Evolutionary conservation across 208 protist species (phyloP), one percentile per base, ranked within the genome.

Genomic region (Leishmania aethiopica): DNA sequence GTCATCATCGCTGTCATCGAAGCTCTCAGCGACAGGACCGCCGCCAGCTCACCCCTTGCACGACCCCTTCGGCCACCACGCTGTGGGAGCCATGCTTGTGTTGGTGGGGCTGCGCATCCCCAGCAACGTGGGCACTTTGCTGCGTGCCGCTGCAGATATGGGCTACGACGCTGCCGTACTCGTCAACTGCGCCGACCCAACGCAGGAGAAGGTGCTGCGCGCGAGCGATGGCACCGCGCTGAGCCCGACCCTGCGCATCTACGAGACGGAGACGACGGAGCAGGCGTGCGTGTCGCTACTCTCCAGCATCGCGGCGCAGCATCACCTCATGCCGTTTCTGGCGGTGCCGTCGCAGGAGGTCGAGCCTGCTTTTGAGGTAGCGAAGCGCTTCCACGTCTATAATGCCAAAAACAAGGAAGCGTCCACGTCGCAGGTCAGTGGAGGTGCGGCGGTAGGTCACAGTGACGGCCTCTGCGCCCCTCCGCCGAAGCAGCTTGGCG

Each of bases 191-290:
- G 88, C 89, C 1, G 94, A 97, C 82, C 69, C 89, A 15, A 89
- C 92, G 51, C 85, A 94, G 55, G 94, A 97, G 83, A 97, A 97
- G 81, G 93, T 95, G 62, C 67, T 97, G 60, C 94, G 94, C n/a
- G 92, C 92, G 17, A 95, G 94, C 82, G 91, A 92, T n/a, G 94
- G 94, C 47, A 82, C 89, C 42, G 89, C 88, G 25, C 90, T 92
- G 74, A 89, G 88, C 22, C 90, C 92, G 32, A 67, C 80, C 35
- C 66, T 96, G 62, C 76, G 76, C 22, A 70, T 84, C 47, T 84
- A 80, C 81, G 70, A 79, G n/a, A 84, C 81, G 47, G 75, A 80
- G 28, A 51, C 57, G 32, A 72, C 70, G 25, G 81, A 49, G 59
- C 89, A 90, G 69, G 74, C 86, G 42, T 88, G 83, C 62, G 84